These are phyloP conservation scores for Tilletia caries DNA, from an alignment of 1,284 basidiomycete genomes.

Conservation along the genomic window DNA sequence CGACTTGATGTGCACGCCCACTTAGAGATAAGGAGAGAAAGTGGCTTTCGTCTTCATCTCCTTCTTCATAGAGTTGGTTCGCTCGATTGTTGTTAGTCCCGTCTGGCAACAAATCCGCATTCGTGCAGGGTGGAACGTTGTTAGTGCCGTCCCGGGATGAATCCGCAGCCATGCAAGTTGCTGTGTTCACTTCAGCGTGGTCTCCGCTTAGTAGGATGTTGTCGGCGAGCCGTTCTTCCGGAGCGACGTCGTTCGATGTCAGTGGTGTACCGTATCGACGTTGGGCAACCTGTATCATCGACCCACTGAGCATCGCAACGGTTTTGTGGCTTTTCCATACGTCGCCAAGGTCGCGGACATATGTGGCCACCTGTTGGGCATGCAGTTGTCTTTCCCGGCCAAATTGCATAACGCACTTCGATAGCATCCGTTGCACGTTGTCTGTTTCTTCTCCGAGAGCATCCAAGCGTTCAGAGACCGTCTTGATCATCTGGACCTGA, in stretches of 20 bases:
- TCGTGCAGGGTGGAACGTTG: no score
- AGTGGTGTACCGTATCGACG: neutral
- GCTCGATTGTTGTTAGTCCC: no score
- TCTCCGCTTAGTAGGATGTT: no score
- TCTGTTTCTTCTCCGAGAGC: no score
- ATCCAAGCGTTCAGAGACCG: neutral
- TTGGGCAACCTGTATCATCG: neutral
- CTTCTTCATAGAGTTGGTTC: neutral
- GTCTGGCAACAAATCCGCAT: no score
- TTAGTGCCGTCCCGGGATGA: no score
- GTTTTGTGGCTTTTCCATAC: neutral
- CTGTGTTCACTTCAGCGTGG: no score
- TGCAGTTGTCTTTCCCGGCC: neutral
- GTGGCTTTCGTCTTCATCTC: neutral
- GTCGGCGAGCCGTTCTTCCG: no score
- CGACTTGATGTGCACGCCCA: neutral
- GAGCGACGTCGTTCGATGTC: no score
- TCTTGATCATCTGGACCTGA: no score
- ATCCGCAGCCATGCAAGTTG: no score
- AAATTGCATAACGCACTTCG: constrained; percentile 3
- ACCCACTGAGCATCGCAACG: neutral
- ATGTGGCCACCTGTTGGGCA: neutral
- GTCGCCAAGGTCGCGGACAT: neutral
- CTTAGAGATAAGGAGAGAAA: neutral
- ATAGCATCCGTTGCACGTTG: neutral